phyloP scores from a whole-genome alignment of 2,329 filamentous ascomycete species.

The Ceratocystiopsis brevicomis region DNA sequence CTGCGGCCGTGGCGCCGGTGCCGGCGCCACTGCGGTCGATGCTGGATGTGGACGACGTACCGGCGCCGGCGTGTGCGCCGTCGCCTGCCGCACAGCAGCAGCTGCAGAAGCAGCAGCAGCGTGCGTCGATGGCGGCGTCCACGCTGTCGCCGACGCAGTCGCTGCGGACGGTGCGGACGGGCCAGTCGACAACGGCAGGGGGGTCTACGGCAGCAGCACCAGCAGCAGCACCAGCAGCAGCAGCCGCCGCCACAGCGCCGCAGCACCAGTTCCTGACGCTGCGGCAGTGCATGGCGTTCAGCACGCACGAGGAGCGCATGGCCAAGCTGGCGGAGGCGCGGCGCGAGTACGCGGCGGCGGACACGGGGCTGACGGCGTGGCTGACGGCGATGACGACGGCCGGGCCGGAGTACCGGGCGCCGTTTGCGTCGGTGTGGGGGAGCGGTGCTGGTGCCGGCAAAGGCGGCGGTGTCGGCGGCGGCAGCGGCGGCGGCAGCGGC shows the following conservation, averaged over 20 bases:
- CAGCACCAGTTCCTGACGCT: too few species aligned
- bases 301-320: slow-evolving; percentile 44
- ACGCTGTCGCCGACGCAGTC: not conserved
- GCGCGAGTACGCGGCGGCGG: slow-evolving; percentile 47
- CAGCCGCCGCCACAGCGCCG: too few species aligned
- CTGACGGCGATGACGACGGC: slow-evolving; percentile 25
- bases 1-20: not conserved
- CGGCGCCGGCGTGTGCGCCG: not conserved
- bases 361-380: slow-evolving; percentile 55
- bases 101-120: too few species aligned
- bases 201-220: too few species aligned
- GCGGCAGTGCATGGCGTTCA: slow-evolving; percentile 12
- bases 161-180: not conserved
- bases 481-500: not conserved
- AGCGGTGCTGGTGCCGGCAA: slow-evolving; percentile 2
- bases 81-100: too few species aligned
- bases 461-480: not conserved
- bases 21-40: slow-evolving; percentile 6
- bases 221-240: too few species aligned
- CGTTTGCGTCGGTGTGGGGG: slow-evolving; percentile 12
- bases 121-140: not conserved
- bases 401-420: slow-evolving; percentile 27
- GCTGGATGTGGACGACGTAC: slow-evolving; percentile 6
- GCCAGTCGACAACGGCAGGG: not conserved
- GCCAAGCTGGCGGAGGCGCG: slow-evolving; percentile 57